Evolutionary conservation across 2,329 filamentous ascomycete genomes (phyloP).

Genomic region (Leptodontidium sp.): DNA sequence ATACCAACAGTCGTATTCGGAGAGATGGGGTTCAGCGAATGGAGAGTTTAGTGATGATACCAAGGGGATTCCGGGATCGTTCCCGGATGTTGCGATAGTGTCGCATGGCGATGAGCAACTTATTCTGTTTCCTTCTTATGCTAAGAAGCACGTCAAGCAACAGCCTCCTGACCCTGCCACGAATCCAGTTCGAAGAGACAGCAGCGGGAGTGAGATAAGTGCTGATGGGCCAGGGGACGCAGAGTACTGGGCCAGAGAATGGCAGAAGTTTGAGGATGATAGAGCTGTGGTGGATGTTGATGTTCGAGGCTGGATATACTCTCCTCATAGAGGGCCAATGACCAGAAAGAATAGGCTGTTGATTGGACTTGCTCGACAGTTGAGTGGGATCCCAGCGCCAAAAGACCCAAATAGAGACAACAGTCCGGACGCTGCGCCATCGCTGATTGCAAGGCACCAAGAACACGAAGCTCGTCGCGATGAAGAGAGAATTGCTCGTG

Average conservation of each 20-base stretch:
- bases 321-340: constrained; percentile 84
- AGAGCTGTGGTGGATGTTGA: constrained; percentile 92
- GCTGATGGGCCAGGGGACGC: constrained; percentile 61
- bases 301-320: constrained; percentile 94
- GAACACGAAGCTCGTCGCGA: constrained; percentile 60
- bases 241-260: constrained; percentile 80
- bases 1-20: constrained; percentile 63
- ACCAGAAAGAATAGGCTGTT: constrained; percentile 86
- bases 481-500: constrained; percentile 72
- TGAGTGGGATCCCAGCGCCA: constrained; percentile 80
- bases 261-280: constrained; percentile 81
- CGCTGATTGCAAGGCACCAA: constrained; percentile 47
- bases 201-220: constrained; percentile 47
- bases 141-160: constrained; percentile 54
- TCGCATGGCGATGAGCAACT: constrained; percentile 87
- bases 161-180: constrained; percentile 40
- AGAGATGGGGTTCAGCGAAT: constrained; percentile 55
- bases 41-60: constrained; percentile 54
- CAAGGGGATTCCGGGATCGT: constrained; percentile 73
- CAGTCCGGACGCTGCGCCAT: constrained; percentile 41
- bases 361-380: constrained; percentile 83
- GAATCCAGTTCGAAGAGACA: constrained; percentile 48
- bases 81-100: constrained; percentile 84
- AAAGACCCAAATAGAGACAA: constrained; percentile 40
- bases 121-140: constrained; percentile 96